phyloP scores from a whole-genome alignment of 2,329 filamentous ascomycete genomes.

The Xylariaceae sp. region DNA sequence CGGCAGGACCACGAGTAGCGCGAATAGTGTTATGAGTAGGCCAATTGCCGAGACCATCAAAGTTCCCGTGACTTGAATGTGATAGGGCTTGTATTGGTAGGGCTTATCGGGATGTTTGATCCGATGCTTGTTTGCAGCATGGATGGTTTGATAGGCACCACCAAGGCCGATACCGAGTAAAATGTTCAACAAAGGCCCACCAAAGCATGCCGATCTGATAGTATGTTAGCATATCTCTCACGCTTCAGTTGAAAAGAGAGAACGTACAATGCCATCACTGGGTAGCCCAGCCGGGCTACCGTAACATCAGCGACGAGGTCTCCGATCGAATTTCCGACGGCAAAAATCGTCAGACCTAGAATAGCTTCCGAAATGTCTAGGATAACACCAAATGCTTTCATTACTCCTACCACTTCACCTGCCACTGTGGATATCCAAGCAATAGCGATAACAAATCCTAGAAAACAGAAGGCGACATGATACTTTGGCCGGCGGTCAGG shows the following conservation, averaged over 20 bases:
- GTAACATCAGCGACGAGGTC: slow-evolving; percentile 96
- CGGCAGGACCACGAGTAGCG: slow-evolving; percentile 81
- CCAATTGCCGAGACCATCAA: slow-evolving; percentile 86
- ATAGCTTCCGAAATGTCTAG: slow-evolving; percentile 94
- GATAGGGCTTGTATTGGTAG: slow-evolving; percentile 76
- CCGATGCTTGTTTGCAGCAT: slow-evolving; percentile 69
- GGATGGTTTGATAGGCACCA: slow-evolving; percentile 85
- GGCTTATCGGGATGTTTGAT: slow-evolving; percentile 70
- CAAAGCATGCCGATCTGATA: slow-evolving; percentile 83
- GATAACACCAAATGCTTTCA: slow-evolving; percentile 92
- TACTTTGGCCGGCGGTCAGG: slow-evolving; percentile 72
- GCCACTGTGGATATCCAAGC: slow-evolving; percentile 97
- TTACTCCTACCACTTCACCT: slow-evolving; percentile 90
- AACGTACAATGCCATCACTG: slow-evolving; percentile 85
- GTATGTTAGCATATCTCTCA: slow-evolving; percentile 24
- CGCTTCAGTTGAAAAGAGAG: neutral
- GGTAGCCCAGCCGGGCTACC: slow-evolving; percentile 89
- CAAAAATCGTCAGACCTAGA: slow-evolving; percentile 92
- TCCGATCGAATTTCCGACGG: slow-evolving; percentile 92
- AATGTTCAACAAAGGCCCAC: slow-evolving; percentile 98
- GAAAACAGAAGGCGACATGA: slow-evolving; percentile 80
- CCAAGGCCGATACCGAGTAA: slow-evolving; percentile 91
- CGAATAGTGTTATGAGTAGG: slow-evolving; percentile 78
- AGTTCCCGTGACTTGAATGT: slow-evolving; percentile 83
- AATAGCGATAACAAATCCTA: slow-evolving; percentile 90